Conservation (phyloP, 139 green algal species). For the Coccomyxa sp. region DNA sequence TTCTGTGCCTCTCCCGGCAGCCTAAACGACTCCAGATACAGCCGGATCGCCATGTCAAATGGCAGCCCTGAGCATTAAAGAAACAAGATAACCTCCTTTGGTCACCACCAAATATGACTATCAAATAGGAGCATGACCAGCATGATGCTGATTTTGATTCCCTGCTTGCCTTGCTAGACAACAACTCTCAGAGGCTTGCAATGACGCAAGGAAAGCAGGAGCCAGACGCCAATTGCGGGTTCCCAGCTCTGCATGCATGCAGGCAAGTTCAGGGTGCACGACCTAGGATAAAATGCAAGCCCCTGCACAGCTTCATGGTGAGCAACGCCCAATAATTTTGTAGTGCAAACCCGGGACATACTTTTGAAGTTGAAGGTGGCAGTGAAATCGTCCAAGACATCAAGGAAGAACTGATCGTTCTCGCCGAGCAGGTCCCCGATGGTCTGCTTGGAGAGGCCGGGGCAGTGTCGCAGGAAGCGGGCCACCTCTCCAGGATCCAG, state of each 20-base stretch:
- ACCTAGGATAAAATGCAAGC: no score
- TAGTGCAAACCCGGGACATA: not conserved
- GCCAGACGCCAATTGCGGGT: no score
- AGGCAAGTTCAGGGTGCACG: no score
- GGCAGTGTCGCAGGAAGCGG: constrained; percentile 80
- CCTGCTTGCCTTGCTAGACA: not conserved
- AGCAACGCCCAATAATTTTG: no score
- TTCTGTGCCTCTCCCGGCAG: constrained; percentile 83
- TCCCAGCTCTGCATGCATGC: no score
- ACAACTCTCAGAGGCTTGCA: no score
- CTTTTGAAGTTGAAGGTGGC: constrained; percentile 72
- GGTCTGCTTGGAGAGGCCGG: constrained; percentile 78
- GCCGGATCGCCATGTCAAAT: constrained; percentile 70
- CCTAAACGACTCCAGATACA: constrained; percentile 73
- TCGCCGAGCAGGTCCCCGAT: constrained; percentile 94
- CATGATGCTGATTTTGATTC: not conserved
- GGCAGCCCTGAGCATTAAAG: constrained; percentile 35
- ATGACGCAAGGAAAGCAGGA: no score
- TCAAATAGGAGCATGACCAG: not conserved
- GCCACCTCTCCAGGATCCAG: constrained; percentile 54
- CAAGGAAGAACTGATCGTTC: constrained; percentile 76
- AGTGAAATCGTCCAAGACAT: constrained; percentile 60
- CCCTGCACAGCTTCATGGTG: no score
- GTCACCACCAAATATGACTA: not conserved
- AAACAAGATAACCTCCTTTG: not conserved